Conservation (phyloP, 163 green algal species). For the Trebouxia gelatinosa region DNA sequence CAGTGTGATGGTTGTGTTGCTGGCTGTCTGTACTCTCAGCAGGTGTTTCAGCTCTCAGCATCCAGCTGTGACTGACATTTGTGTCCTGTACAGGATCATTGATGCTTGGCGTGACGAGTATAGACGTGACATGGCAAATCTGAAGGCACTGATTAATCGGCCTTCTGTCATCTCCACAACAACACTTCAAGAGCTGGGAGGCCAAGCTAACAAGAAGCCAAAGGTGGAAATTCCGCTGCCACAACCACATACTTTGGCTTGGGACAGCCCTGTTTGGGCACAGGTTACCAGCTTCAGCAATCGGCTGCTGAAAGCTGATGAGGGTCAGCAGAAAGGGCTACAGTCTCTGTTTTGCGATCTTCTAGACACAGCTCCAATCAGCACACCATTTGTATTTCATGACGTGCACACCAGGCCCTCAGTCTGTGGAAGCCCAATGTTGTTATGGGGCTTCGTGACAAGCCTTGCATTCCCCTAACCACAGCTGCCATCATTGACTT, state of each 20-base stretch:
- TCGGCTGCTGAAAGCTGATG: conserved; percentile 4
- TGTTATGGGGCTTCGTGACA: conserved; percentile 26
- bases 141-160: background rate
- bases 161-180: conserved; percentile 5
- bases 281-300: background rate
- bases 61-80: conserved; percentile 17
- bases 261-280: conserved; percentile 24
- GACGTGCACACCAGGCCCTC: conserved; percentile 26
- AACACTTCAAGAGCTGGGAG: conserved; percentile 8
- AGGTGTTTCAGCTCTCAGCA: background rate
- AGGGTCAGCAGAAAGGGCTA: conserved; percentile 11
- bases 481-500: conserved; percentile 29
- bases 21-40: no score
- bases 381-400: conserved; percentile 27
- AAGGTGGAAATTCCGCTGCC: background rate
- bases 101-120: background rate
- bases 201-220: conserved; percentile 5
- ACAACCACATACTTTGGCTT: background rate
- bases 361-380: conserved; percentile 17
- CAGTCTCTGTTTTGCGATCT: conserved; percentile 3
- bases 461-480: conserved; percentile 22
- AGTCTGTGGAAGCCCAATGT: conserved; percentile 16
- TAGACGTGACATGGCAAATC: background rate
- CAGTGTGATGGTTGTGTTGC: no score
- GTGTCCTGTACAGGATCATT: conserved; percentile 1